Evolutionary conservation across 371 early-diverging fungal species (phyloP).

Genomic region (Mucor racemosus): DNA sequence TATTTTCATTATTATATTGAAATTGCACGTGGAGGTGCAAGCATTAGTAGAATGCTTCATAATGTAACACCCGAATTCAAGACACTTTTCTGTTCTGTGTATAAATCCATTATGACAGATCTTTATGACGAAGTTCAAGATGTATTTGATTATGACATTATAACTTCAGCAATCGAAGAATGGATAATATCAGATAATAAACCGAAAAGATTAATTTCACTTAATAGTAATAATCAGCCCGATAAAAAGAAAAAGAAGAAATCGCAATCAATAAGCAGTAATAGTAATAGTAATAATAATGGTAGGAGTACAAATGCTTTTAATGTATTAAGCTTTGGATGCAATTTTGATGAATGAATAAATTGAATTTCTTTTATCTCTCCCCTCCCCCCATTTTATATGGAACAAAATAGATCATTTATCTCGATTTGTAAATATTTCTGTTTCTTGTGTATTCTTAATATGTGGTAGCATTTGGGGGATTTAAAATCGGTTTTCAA

Average conservation of each 20-base stretch:
- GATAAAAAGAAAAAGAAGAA: conserved; percentile 21
- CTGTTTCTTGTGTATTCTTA: not conserved
- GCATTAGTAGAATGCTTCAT: conserved; percentile 30
- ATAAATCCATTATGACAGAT: conserved; percentile 24
- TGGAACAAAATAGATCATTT: conserved; percentile 4
- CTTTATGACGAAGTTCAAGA: conserved; percentile 17
- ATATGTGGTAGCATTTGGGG: not conserved
- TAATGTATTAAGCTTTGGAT: conserved; percentile 45
- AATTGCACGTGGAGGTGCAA: conserved; percentile 33
- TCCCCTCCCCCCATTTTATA: not conserved
- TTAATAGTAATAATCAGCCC: conserved; percentile 4
- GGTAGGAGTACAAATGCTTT: conserved; percentile 32
- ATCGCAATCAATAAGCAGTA: not conserved
- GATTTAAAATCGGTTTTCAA: not conserved
- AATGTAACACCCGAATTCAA: conserved; percentile 17
- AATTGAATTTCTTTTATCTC: not conserved
- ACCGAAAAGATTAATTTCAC: conserved; percentile 19
- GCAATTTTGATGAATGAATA: conserved; percentile 45
- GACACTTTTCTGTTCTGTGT: conserved; percentile 21
- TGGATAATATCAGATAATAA: conserved; percentile 24
- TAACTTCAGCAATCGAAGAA: conserved; percentile 7
- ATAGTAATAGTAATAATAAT: not conserved
- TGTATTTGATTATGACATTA: conserved; percentile 36
- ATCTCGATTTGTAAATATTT: not conserved
- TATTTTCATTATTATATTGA: conserved; percentile 36